These are phyloP conservation scores for Colletotrichum australisinense DNA, from an alignment of 2,329 filamentous ascomycete species.

Conservation along the genomic window DNA sequence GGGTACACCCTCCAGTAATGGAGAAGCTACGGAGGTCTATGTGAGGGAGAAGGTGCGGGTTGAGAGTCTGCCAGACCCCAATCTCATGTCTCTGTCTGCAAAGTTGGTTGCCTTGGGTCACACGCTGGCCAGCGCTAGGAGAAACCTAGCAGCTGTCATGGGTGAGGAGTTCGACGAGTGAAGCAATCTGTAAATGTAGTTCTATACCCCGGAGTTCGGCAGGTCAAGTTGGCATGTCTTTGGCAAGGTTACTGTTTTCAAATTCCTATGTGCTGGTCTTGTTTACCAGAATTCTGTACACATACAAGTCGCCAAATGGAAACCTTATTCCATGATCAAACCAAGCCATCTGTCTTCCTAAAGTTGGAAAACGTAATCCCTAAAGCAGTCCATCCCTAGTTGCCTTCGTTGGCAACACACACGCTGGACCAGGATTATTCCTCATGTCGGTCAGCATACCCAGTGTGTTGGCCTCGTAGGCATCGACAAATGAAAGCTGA, in stretches of 20 bases:
- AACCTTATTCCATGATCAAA: not conserved
- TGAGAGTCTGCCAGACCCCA: constrained; percentile 85
- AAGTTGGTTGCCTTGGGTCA: constrained; percentile 85
- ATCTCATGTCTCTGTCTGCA: constrained; percentile 82
- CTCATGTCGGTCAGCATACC: not conserved
- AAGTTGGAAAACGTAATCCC: not conserved
- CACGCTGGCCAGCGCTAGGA: constrained; percentile 75
- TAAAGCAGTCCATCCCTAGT: not conserved
- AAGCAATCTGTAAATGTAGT: constrained; percentile 14
- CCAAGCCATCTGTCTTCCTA: not conserved
- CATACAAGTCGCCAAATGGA: constrained; percentile 13
- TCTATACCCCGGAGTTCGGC: constrained; percentile 40
- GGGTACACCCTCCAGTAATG: constrained; percentile 28
- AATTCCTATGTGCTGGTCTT: constrained; percentile 33
- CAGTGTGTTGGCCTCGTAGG: not conserved
- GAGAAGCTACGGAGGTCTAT: constrained; percentile 70
- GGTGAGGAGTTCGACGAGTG: constrained; percentile 61
- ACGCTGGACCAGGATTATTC: not conserved
- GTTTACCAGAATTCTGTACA: constrained; percentile 28
- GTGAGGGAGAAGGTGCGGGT: constrained; percentile 92
- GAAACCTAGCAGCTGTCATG: constrained; percentile 83
- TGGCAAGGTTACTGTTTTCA: constrained; percentile 21
- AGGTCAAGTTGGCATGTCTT: not conserved
- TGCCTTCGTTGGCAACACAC: not conserved
- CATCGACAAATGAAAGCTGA: constrained; percentile 5